Conservation (phyloP, 257 asterid genomes). For the Nicotiana paniculata region DNA sequence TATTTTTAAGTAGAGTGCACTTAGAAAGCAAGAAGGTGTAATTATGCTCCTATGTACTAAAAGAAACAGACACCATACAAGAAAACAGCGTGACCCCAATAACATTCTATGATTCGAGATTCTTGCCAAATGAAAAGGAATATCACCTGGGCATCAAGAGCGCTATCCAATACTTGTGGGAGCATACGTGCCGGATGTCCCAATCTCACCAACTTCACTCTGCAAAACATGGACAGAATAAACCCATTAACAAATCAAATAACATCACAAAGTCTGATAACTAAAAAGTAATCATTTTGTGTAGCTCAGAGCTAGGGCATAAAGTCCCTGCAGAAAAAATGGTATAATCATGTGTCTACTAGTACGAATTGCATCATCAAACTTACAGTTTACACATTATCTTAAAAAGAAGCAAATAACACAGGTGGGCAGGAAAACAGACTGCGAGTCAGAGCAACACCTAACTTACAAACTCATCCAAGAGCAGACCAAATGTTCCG, state of each 20-base stretch:
- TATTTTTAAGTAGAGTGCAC: not conserved
- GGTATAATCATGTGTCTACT: not conserved
- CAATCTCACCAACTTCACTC: conserved; percentile 90
- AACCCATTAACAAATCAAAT: not conserved
- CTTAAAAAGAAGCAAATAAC: not conserved
- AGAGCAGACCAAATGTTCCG: not conserved
- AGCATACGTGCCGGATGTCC: conserved; percentile 99
- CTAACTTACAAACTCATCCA: not conserved
- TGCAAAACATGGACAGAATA: conserved; percentile 18
- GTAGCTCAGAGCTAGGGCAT: not conserved
- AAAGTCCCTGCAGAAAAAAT: not conserved
- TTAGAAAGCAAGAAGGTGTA: not conserved
- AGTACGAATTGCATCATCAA: not conserved
- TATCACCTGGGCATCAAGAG: conserved; percentile 89
- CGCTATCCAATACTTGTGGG: conserved; percentile 90
- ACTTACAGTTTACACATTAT: not conserved
- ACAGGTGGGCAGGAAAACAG: not conserved
- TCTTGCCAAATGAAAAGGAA: conserved; percentile 15
- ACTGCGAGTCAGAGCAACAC: not conserved
- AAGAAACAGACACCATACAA: not conserved
- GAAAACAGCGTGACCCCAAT: not conserved
- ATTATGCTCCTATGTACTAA: not conserved
- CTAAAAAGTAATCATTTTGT: not conserved
- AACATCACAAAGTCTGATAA: not conserved
- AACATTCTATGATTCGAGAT: conserved; percentile 6